phyloP scores from a whole-genome alignment of 768 basidiomycete genomes.

The Rubroboletus pulcherrimus region DNA sequence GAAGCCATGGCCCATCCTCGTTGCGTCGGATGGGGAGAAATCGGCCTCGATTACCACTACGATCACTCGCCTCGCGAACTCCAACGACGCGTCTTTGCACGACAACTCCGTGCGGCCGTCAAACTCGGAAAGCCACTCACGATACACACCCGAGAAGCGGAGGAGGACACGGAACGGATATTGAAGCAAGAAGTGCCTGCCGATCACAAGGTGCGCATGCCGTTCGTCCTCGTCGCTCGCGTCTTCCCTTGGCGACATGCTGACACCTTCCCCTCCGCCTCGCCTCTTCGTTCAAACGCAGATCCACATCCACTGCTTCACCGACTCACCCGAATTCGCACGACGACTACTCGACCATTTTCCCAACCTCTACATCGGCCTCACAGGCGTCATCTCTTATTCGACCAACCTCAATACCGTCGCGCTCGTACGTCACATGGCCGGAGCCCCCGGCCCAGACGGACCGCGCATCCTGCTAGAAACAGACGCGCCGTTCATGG shows the following conservation, averaged over 20 bases:
- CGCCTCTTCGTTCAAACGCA: constrained; percentile 20
- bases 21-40: constrained; percentile 88
- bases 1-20: constrained; percentile 77
- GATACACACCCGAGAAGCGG: constrained; percentile 84
- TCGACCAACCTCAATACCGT: constrained; percentile 71
- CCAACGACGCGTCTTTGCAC: constrained; percentile 61
- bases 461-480: constrained; percentile 62
- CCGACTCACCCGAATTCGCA: constrained; percentile 75
- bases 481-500: constrained; percentile 88
- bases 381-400: constrained; percentile 86
- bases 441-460: constrained; percentile 18
- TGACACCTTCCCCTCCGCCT: background rate
- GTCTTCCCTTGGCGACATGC: background rate
- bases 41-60: constrained; percentile 85
- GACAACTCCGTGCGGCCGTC: constrained; percentile 69
- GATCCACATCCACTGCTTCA: constrained; percentile 90
- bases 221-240: background rate
- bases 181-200: constrained; percentile 72
- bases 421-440: constrained; percentile 57
- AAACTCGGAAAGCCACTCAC: constrained; percentile 71
- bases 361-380: constrained; percentile 78
- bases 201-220: constrained; percentile 53
- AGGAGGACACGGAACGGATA: constrained; percentile 76
- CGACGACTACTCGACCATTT: constrained; percentile 69
- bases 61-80: constrained; percentile 67